These are phyloP conservation scores for Reutealis trisperma DNA, from an alignment of 345 rosid genomes.

Conservation along the genomic window DNA sequence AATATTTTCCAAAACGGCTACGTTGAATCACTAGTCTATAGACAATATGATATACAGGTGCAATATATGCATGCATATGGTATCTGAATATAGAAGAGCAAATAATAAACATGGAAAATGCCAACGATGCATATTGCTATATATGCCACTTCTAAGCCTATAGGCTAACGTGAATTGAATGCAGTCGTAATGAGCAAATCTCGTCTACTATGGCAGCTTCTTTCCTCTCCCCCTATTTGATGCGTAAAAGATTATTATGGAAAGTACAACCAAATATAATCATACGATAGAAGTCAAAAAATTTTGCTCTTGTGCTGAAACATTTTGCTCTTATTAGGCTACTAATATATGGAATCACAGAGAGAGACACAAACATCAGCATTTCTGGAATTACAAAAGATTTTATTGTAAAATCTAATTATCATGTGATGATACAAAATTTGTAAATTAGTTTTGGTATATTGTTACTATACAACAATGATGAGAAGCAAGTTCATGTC, in stretches of 20 bases:
- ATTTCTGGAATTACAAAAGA: neutral
- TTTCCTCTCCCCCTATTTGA: neutral
- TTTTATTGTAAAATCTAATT: neutral
- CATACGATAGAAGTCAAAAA: neutral
- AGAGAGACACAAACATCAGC: neutral
- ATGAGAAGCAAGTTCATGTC: slow-evolving; percentile 3
- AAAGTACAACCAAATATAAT: neutral
- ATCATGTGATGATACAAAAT: neutral
- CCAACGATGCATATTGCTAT: slow-evolving; percentile 1
- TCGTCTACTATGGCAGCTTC: neutral
- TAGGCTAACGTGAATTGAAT: neutral
- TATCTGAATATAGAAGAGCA: slow-evolving; percentile 1
- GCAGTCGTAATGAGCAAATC: neutral
- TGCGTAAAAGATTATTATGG: neutral
- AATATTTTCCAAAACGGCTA: slow-evolving; percentile 16
- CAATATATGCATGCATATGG: neutral
- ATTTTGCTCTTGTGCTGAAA: neutral
- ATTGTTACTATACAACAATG: slow-evolving; percentile 1
- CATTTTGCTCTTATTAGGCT: neutral
- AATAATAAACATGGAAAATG: slow-evolving; percentile 2
- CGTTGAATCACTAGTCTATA: slow-evolving; percentile 5
- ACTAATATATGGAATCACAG: neutral
- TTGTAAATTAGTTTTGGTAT: neutral
- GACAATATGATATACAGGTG: neutral
- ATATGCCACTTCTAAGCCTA: neutral